These are phyloP conservation scores for Aaosphaeria pasadenensis DNA, from an alignment of 2,329 filamentous ascomycete species.

Conservation along the genomic window DNA sequence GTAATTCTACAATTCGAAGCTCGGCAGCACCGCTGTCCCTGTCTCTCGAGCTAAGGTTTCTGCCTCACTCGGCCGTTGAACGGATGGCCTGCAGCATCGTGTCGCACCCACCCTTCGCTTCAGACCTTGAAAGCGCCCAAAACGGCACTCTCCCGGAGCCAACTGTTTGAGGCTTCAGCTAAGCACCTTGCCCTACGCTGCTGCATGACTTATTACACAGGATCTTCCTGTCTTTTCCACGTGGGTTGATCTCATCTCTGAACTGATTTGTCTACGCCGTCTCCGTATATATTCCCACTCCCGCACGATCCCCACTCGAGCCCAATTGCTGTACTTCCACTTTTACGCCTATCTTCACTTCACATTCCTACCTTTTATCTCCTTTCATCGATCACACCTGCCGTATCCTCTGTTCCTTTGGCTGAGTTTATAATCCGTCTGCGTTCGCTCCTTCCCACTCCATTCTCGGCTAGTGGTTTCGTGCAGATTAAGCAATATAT, in stretches of 20 bases:
- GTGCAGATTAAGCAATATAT: constrained; percentile 16
- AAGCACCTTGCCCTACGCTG: constrained; percentile 31
- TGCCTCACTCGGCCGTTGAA: constrained; percentile 24
- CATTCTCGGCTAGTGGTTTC: constrained; percentile 20
- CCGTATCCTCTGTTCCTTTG: constrained; percentile 1
- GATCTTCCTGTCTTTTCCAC: constrained; percentile 33
- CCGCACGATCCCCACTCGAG: constrained; percentile 15
- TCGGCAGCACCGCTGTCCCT: constrained; percentile 25
- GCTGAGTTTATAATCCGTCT: constrained; percentile 1
- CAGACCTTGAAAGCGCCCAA: constrained; percentile 38
- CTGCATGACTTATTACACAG: constrained; percentile 32
- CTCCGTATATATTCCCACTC: constrained; percentile 25
- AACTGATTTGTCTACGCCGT: constrained; percentile 23
- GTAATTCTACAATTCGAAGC: constrained; percentile 13
- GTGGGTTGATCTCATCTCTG: constrained; percentile 31
- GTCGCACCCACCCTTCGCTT: constrained; percentile 36
- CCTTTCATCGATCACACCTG: constrained; percentile 9
- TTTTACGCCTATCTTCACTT: constrained; percentile 1
- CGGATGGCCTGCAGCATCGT: constrained; percentile 27
- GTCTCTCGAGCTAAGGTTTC: constrained; percentile 23
- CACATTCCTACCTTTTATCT: constrained; percentile 8
- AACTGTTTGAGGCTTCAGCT: constrained; percentile 38
- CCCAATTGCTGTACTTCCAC: constrained; percentile 6
- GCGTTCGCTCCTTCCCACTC: constrained; percentile 12
- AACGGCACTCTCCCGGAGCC: constrained; percentile 37